Percentiles rank a stretch among this genome's conserved stretches.
These are phyloP conservation scores for Saturnispora kantuleensis DNA, from an alignment of 805 yeast species.

Conservation along the genomic window DNA sequence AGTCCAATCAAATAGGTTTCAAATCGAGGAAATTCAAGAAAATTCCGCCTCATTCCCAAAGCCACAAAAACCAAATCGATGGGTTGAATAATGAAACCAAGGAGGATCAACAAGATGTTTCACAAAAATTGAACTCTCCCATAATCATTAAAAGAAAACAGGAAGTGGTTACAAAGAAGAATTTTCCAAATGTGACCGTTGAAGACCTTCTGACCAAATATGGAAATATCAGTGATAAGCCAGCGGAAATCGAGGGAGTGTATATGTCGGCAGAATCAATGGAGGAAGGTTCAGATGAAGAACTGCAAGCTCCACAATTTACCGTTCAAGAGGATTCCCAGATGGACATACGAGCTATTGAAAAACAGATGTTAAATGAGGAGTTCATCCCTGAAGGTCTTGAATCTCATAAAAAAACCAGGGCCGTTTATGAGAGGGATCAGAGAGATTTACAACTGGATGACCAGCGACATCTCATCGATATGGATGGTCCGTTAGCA, in stretches of 20 bases:
- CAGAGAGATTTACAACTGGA: background rate
- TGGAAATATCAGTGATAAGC: background rate
- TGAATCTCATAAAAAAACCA: background rate
- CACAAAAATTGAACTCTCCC: too few relatives aligned
- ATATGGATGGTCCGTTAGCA: background rate
- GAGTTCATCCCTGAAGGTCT: constrained; percentile 2
- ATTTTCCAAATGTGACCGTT: too few relatives aligned
- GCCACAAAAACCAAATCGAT: too few relatives aligned
- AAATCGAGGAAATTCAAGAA: background rate
- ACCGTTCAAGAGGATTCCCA: background rate
- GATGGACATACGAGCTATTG: constrained; percentile 1
- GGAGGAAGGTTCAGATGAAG: background rate
- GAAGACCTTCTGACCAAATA: too few relatives aligned
- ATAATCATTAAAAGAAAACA: too few relatives aligned
- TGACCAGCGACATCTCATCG: background rate
- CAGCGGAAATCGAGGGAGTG: constrained; percentile 1
- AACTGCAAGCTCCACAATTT: too few relatives aligned
- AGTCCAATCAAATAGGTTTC: background rate
- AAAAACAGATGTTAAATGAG: constrained; percentile 3
- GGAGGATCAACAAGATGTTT: background rate
- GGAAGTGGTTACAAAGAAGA: too few relatives aligned
- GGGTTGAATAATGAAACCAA: background rate
- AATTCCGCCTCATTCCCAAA: too few relatives aligned
- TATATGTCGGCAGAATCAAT: constrained; percentile 1
- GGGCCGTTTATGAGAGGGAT: background rate